A percentile compares a stretch with the other conserved stretches of the same genome.
Evolutionary conservation across 169 alveolate genomes (phyloP).

Genomic region (Plasmodium vinckei): DNA sequence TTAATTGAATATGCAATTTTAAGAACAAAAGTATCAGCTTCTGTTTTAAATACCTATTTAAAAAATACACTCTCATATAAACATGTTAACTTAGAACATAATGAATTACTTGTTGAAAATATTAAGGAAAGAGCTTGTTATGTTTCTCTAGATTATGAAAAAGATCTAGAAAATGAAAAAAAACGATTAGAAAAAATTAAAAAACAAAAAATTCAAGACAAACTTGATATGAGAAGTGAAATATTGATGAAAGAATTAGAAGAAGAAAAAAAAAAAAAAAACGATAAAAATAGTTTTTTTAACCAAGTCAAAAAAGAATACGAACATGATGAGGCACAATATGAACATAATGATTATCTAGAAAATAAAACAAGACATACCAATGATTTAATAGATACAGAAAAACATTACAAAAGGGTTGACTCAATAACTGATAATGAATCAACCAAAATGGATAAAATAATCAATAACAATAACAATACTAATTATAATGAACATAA

Average conservation of each 20-base stretch:
- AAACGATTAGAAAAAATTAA: conserved; percentile 26
- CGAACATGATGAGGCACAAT: too few species aligned
- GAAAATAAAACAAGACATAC: too few species aligned
- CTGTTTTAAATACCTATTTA: conserved; percentile 84
- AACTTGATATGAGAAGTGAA: conserved; percentile 21
- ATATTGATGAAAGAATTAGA: conserved; percentile 18
- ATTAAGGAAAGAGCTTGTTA: conserved; percentile 80
- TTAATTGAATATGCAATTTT: conserved; percentile 88
- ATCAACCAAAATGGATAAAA: too few species aligned
- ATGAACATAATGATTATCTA: too few species aligned
- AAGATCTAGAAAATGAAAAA: conserved; percentile 43
- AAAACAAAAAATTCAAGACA: conserved; percentile 13
- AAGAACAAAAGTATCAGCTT: conserved; percentile 85
- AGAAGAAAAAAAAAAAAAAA: neutral
- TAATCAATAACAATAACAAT: too few species aligned
- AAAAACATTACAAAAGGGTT: too few species aligned
- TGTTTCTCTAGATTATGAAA: conserved; percentile 75
- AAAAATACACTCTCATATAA: conserved; percentile 85
- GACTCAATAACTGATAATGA: too few species aligned
- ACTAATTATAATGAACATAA: too few species aligned
- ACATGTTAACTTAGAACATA: conserved; percentile 86
- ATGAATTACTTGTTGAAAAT: conserved; percentile 89
- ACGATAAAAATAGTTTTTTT: neutral
- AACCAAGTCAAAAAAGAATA: neutral
- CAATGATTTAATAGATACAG: too few species aligned